Evolutionary conservation across 2,329 filamentous ascomycete genomes (phyloP), one percentile per base, ranked within the genome.

Genomic region (Talaromyces marneffei): DNA sequence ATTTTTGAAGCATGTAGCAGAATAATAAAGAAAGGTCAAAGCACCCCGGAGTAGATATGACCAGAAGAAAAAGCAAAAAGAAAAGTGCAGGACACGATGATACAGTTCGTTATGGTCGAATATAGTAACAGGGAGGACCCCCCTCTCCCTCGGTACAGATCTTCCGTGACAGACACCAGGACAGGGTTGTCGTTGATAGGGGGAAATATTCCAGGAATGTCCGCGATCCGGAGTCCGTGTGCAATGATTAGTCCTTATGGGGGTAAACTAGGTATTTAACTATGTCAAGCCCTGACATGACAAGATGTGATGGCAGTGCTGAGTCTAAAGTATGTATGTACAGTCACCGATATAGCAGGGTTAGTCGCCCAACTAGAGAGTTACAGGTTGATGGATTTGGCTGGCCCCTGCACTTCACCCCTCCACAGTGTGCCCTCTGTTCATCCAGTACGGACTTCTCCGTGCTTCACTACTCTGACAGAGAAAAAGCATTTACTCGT

Each of bases 141-240:
- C n/a, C n/a, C n/a, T n/a, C n/a, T n/a, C n/a, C 44, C 35, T 59
- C 57, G 46, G 57, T 31, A 50, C 44, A 18, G 57, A 59, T 59
- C 57, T 52, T 27, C 57, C 57, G 33, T 39, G 44, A 29, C 35
- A 27, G 40, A 18, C 35, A 27, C 40, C 46, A 20, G 14, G 33
- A 52, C 57, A 59, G 57, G 57, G 57, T 31, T 35, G 42, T 20
- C 16, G 20, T 40, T 35, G 29, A 57, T 57, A 57, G 31, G 57
- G 57, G 57, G n/a, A 23, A 18, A 35, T 53, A 59, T 44, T 35
- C 23, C 33, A 55, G 33, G 31, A 55, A 37, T 20, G 33, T 40
- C 20, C 27, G 25, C n/a, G 20, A 33, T 23, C 16, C 18, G 48
- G 12, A 53, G 48, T 35, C 14, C 48, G 48, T 53, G 48, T 53